These are phyloP conservation scores for Solanum sitiens DNA, from an alignment of 257 asterid genomes.

Conservation along the genomic window DNA sequence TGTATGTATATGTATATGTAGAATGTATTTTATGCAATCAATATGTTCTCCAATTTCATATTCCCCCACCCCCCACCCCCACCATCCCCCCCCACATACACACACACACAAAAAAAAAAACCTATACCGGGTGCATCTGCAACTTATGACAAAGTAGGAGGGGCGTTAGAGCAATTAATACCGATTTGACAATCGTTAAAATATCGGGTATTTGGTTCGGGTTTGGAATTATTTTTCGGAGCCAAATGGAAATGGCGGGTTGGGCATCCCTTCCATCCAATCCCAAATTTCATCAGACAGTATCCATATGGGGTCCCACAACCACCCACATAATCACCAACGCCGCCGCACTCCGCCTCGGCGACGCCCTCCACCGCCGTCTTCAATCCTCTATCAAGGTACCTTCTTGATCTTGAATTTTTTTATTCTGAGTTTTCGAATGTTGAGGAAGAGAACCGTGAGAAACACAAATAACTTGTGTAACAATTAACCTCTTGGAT, in stretches of 20 bases:
- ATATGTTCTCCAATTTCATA: background rate
- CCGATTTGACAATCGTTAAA: background rate
- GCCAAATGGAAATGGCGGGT: slow-evolving; percentile 21
- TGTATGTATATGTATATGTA: background rate
- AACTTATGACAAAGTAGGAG: background rate
- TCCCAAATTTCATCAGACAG: slow-evolving; percentile 16
- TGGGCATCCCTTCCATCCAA: slow-evolving; percentile 40
- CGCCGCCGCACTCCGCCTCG: slow-evolving; percentile 59
- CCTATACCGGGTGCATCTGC: background rate
- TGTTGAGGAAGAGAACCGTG: background rate
- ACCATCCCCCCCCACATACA: too few relatives aligned
- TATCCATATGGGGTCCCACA: slow-evolving; percentile 13
- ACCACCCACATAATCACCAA: slow-evolving; percentile 25
- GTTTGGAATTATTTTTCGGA: background rate
- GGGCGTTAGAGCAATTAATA: background rate
- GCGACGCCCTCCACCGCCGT: slow-evolving; percentile 46
- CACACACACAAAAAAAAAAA: background rate
- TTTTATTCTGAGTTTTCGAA: background rate
- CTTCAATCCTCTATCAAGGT: slow-evolving; percentile 30
- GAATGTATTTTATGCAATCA: background rate
- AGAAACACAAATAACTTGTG: background rate
- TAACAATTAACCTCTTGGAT: background rate
- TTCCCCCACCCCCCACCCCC: background rate
- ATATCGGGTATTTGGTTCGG: background rate
- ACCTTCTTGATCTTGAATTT: background rate